Evolutionary conservation across 2,329 filamentous ascomycete genomes (phyloP).

Genomic region (Fusarium goolgardi): DNA sequence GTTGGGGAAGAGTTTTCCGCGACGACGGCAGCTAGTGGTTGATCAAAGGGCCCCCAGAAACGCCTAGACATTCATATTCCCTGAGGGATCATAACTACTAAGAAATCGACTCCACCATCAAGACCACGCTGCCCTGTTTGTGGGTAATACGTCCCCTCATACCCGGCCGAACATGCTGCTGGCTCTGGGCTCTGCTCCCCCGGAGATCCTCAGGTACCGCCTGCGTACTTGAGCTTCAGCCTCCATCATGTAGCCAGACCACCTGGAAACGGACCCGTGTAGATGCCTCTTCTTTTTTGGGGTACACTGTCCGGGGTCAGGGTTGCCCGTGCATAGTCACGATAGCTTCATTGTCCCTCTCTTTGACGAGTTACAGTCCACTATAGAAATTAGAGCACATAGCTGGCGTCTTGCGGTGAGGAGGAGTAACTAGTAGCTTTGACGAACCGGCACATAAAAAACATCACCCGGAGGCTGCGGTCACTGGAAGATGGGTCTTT

Average conservation of each 20-base stretch:
- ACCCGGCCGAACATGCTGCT: constrained; percentile 40
- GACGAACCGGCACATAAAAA: constrained; percentile 30
- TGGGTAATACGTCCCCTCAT: constrained; percentile 17
- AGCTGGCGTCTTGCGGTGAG: constrained; percentile 40
- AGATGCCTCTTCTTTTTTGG: constrained; percentile 18
- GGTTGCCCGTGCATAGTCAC: constrained; percentile 46
- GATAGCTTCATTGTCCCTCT: constrained; percentile 42
- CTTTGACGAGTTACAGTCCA: constrained; percentile 30
- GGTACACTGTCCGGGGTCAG: constrained; percentile 37
- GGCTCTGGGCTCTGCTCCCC: constrained; percentile 20
- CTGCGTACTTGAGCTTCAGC: constrained; percentile 27
- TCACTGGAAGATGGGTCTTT: constrained; percentile 13
- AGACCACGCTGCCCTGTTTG: constrained; percentile 28
- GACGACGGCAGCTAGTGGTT: constrained; percentile 43
- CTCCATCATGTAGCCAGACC: constrained; percentile 4
- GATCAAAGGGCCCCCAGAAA: constrained; percentile 40
- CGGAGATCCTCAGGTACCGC: constrained; percentile 32
- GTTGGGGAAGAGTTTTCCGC: constrained; percentile 49
- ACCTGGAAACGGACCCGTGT: constrained; percentile 25
- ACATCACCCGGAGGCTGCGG: constrained; percentile 22
- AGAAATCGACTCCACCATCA: constrained; percentile 29
- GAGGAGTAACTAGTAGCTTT: constrained; percentile 24
- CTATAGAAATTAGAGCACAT: constrained; percentile 30
- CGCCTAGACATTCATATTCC: constrained; percentile 31
- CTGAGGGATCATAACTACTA: constrained; percentile 28